Evolutionary conservation across 768 basidiomycete genomes (phyloP).

Genomic region (Russula emetica): DNA sequence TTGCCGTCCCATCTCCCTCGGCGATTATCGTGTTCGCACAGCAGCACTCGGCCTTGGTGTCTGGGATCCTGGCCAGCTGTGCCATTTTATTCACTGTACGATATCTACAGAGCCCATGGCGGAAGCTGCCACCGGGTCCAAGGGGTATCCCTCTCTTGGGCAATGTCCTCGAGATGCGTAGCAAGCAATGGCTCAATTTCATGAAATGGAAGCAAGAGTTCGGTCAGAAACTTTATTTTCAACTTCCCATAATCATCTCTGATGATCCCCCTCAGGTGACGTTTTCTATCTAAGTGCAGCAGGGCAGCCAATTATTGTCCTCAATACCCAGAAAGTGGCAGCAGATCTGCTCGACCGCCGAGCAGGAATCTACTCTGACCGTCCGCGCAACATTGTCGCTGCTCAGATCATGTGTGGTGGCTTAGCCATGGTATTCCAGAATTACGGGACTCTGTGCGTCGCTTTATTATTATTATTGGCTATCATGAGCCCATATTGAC

Average conservation of each 20-base stretch:
- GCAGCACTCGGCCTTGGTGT: not conserved
- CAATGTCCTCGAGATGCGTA: constrained; percentile 19
- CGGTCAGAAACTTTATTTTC: constrained; percentile 3
- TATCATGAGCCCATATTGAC: not conserved
- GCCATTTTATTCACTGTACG: constrained; percentile 6
- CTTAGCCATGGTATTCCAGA: constrained; percentile 19
- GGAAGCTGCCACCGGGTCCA: constrained; percentile 24
- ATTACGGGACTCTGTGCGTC: constrained; percentile 21
- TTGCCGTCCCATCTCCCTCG: not conserved
- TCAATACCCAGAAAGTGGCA: constrained; percentile 30
- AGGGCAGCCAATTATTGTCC: constrained; percentile 29
- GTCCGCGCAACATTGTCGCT: constrained; percentile 25
- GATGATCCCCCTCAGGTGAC: constrained; percentile 16
- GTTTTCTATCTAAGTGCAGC: constrained; percentile 25
- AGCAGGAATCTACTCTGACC: constrained; percentile 24
- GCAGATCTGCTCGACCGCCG: constrained; percentile 30
- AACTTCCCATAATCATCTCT: not conserved
- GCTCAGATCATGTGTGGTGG: constrained; percentile 24
- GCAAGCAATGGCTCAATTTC: constrained; percentile 25
- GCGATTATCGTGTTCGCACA: not conserved
- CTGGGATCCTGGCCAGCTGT: not conserved
- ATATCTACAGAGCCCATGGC: constrained; percentile 26
- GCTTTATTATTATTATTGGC: not conserved
- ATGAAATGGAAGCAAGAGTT: constrained; percentile 22
- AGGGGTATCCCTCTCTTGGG: constrained; percentile 22